phyloP scores from a whole-genome alignment of 495 filamentous ascomycete species.

The Penicillium psychrofluorescens region DNA sequence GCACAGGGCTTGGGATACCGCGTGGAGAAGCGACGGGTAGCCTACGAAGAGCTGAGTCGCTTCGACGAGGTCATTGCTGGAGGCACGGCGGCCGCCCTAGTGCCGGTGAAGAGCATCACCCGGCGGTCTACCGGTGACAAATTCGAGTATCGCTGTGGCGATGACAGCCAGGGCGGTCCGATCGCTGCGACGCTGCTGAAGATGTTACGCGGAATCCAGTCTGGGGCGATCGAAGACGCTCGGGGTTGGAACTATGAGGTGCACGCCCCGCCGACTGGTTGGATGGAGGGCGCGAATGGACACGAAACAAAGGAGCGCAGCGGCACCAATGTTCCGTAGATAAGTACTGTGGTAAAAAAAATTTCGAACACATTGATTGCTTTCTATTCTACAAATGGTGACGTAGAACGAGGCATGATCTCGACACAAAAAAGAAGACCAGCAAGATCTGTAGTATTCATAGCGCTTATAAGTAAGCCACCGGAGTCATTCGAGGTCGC shows the following conservation, averaged over 20 bases:
- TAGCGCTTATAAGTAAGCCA: too few relatives aligned
- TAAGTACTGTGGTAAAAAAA: too few relatives aligned
- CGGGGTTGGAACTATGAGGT: conserved; percentile 61
- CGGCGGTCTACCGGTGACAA: conserved; percentile 58
- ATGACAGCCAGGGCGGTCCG: conserved; percentile 64
- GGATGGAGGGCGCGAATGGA: conserved; percentile 8
- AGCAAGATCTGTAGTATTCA: too few relatives aligned
- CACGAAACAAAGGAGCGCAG: conserved; percentile 6
- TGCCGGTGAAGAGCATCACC: conserved; percentile 84
- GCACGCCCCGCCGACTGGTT: conserved; percentile 25
- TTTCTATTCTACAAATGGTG: too few relatives aligned
- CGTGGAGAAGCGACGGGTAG: conserved; percentile 49
- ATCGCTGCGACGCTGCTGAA: conserved; percentile 60
- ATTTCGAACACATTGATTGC: too few relatives aligned
- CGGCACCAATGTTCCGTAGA: conserved; percentile 21
- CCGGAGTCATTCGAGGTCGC: too few relatives aligned
- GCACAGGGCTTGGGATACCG: conserved; percentile 57
- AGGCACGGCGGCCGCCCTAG: conserved; percentile 85
- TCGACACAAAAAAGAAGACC: too few relatives aligned
- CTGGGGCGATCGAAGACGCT: conserved; percentile 64
- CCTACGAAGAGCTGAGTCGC: conserved; percentile 62
- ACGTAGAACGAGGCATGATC: too few relatives aligned
- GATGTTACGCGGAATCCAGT: conserved; percentile 80
- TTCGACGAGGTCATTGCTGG: conserved; percentile 88
- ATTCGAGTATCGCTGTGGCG: conserved; percentile 55